Evolutionary conservation across 805 yeast species (phyloP).

Genomic region (Candida ipomoeae): DNA sequence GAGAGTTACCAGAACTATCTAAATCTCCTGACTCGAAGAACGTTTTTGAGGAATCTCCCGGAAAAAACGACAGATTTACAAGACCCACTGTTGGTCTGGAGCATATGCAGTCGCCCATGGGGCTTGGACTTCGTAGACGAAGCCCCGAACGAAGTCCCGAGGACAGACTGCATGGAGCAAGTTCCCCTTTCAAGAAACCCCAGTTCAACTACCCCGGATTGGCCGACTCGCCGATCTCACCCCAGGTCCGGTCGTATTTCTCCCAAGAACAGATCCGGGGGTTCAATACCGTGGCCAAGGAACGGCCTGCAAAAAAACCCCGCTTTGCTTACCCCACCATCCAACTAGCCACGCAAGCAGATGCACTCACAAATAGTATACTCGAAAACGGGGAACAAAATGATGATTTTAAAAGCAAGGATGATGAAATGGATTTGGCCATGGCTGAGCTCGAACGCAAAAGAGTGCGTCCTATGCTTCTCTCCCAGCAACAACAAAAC

Average conservation of each 20-base stretch:
- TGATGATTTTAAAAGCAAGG: no score
- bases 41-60: no score
- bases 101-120: neutral
- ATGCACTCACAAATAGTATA: neutral
- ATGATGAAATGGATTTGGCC: no score
- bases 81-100: neutral
- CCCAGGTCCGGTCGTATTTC: slow-evolving; percentile 9
- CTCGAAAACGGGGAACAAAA: no score
- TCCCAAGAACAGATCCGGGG: slow-evolving; percentile 14
- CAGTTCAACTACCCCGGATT: neutral
- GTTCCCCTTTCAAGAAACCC: neutral
- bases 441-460: slow-evolving; percentile 14
- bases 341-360: slow-evolving; percentile 25
- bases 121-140: no score
- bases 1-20: no score
- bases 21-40: no score
- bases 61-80: no score
- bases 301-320: neutral
- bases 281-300: slow-evolving; percentile 4
- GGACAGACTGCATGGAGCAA: no score
- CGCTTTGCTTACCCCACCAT: slow-evolving; percentile 20
- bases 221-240: neutral
- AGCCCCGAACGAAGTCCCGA: no score
- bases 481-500: slow-evolving; percentile 56
- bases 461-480: slow-evolving; percentile 32